Evolutionary conservation across 1,139 yeast genomes (phyloP), one percentile per base, ranked within the genome.

Genomic region (Zygoascus meyerae): DNA sequence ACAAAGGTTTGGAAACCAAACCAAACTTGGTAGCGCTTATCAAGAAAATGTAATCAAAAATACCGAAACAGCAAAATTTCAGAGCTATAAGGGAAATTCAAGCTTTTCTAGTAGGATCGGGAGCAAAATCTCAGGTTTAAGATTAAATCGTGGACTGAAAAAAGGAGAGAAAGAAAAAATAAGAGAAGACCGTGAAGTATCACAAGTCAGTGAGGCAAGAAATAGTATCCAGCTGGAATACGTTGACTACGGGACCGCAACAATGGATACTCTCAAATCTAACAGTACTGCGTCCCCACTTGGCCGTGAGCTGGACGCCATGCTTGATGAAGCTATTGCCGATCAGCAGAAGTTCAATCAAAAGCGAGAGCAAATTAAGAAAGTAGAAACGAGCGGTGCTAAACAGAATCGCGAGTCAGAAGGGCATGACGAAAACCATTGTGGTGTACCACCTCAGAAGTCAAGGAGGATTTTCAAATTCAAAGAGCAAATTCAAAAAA

Each of bases 271-370:
- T 21, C 26, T 21, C 26, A 21, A 7, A 21, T 21, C 26, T 7
- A 4, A 21, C 7, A 21, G 6, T 21, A 21, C 26, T 5, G 26
- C 26, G 7, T 21, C 26, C 26, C 26, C 26, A 4, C 26, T 21
- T 21, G 26, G 16, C 16, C 29, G 16, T 16, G 26, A 34, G 7
- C 15, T 34, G 6, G n/a, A 34, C 6, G 16, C 42, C 2, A 17
- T 39, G 29, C 30, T 39, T 3, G 42, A 38, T 14, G 29, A 37
- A 6, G 42, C 42, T 14, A 37, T 31, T 44, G 32, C 32, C 2
- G 40, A 37, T 29, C 31, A 15, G 6, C 31, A 26, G 11, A 18
- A 32, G 18, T 11, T 21, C 4, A 9, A 32, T 39, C 39, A 31
- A 29, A 31, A 36, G 33, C 34, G 29, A 16, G 28, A 32, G 12